Evolutionary conservation across 2,329 filamentous ascomycete genomes (phyloP).

Genomic region (Fusarium oxysporum): DNA sequence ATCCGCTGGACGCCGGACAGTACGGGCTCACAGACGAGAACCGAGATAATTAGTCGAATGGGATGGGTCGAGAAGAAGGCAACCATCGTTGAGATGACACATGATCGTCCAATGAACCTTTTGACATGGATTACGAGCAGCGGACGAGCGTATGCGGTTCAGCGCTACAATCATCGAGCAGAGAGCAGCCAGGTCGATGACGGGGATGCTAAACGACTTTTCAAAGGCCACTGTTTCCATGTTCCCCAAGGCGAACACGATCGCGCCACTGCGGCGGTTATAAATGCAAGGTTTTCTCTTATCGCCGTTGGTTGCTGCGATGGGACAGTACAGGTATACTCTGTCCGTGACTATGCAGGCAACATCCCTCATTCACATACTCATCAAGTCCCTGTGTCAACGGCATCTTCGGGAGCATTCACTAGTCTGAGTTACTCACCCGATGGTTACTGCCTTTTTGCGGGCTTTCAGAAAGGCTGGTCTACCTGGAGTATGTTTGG

Average conservation of each 20-base stretch:
- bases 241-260: constrained; percentile 69
- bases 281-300: constrained; percentile 95
- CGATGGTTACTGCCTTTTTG: constrained; percentile 96
- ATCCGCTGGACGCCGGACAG: constrained; percentile 93
- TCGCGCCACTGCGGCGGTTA: constrained; percentile 78
- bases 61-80: constrained; percentile 84
- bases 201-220: constrained; percentile 73
- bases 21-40: constrained; percentile 85
- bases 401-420: constrained; percentile 74
- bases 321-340: constrained; percentile 88
- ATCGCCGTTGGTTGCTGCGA: constrained; percentile 86
- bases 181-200: constrained; percentile 56
- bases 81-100: constrained; percentile 84
- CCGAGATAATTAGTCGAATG: constrained; percentile 90
- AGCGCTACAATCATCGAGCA: constrained; percentile 67
- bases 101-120: constrained; percentile 96
- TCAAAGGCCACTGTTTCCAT: constrained; percentile 93
- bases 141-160: constrained; percentile 90
- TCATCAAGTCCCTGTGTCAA: constrained; percentile 76
- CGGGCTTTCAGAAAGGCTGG: constrained; percentile 93
- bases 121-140: constrained; percentile 92
- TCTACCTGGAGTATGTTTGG: constrained; percentile 98
- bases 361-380: constrained; percentile 90
- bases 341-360: constrained; percentile 90
- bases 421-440: constrained; percentile 88